These are phyloP conservation scores for Microstegium vimineum DNA, from an alignment of 176 grass and related monocot genomes.

Conservation along the genomic window DNA sequence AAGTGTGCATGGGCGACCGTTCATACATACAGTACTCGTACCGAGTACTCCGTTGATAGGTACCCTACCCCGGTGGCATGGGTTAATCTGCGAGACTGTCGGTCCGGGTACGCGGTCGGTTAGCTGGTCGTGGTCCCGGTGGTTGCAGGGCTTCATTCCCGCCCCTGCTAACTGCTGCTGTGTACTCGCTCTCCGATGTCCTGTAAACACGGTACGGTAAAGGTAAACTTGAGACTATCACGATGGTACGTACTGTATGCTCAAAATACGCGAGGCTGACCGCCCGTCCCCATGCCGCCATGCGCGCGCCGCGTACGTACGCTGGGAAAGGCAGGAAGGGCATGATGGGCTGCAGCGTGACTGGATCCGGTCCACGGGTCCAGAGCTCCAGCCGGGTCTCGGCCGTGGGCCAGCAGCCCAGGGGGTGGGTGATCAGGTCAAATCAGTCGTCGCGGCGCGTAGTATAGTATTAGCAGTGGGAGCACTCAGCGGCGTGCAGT, in stretches of 20 bases:
- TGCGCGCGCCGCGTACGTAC: no score
- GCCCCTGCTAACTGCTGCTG: no score
- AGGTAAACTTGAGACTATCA: no score
- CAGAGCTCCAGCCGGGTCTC: no score
- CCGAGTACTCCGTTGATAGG: neutral
- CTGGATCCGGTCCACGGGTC: no score
- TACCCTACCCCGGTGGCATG: neutral
- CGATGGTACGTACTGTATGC: no score
- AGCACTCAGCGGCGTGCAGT: neutral
- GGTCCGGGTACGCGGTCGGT: neutral
- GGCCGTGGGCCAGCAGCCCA: neutral
- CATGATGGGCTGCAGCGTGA: no score
- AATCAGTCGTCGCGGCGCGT: neutral
- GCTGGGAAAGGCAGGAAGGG: neutral
- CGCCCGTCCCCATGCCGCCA: no score
- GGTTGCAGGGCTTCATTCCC: constrained; percentile 27
- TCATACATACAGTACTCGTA: no score
- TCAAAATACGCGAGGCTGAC: no score
- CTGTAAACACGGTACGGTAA: no score
- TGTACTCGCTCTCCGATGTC: no score
- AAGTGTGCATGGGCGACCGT: neutral
- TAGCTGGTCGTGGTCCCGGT: constrained; percentile 41
- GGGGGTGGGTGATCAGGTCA: neutral
- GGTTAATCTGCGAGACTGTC: neutral
- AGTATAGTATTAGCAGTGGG: neutral